A percentile compares a stretch with the other conserved stretches of the same genome.
Evolutionary conservation across 106 monocot species (phyloP).

Genomic region (Allium sativum): DNA sequence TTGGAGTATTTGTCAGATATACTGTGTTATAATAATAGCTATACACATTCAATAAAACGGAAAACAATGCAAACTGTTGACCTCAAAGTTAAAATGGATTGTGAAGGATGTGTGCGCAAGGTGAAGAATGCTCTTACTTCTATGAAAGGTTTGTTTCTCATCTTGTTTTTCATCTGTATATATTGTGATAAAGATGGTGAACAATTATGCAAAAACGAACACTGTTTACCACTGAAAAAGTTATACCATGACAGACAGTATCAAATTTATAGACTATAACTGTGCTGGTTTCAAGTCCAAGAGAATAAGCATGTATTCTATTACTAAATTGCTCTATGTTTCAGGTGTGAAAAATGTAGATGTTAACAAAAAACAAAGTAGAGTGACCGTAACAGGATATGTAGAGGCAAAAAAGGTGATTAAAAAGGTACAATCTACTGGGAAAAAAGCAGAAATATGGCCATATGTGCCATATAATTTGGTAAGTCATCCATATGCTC

Average conservation of each 20-base stretch:
- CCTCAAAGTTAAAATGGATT: constrained; percentile 51
- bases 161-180: background rate
- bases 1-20: constrained; percentile 26
- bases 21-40: constrained; percentile 10
- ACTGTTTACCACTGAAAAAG: too few relatives aligned
- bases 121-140: constrained; percentile 42
- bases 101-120: constrained; percentile 55
- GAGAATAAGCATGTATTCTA: too few relatives aligned
- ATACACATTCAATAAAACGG: constrained; percentile 38
- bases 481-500: constrained; percentile 31
- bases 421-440: constrained; percentile 34
- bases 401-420: constrained; percentile 39
- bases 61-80: constrained; percentile 45
- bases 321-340: background rate
- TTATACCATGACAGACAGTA: too few relatives aligned
- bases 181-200: background rate
- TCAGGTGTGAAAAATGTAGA: constrained; percentile 33
- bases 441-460: constrained; percentile 60
- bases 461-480: constrained; percentile 49
- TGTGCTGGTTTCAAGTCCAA: too few relatives aligned
- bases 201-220: too few relatives aligned
- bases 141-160: constrained; percentile 32
- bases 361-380: constrained; percentile 39
- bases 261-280: too few relatives aligned
- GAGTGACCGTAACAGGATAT: constrained; percentile 37